Base-by-base conservation (phyloP, 371 early-diverging fungal species). In the Saksenaea vasiformis region DNA sequence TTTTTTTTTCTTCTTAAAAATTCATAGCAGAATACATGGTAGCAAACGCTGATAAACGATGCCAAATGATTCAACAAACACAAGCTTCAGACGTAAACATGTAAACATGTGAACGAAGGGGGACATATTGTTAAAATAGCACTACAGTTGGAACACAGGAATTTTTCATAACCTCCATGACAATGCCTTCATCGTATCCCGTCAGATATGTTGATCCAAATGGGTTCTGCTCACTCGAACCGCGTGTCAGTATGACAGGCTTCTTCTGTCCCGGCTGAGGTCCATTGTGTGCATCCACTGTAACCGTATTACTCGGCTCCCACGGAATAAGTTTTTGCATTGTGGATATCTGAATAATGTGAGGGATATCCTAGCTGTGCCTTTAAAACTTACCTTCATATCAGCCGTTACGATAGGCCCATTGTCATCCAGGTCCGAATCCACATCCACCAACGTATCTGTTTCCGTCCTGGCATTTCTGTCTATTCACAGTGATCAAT, bases 161-260 rank as follows among this genome's bases (percentile, higher is more conserved):
- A 62, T 87, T 89, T 62, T 80, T 83, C 82, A 86, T 87, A 2
- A 87, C 80, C 64, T 85, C 80, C 75, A 79, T 73, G 1, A 75
- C 78, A 27, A 91, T 75, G 8, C 82, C 86, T 39, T 87, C 86
- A 56, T 86, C 84, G 55, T 85, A 83, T 8, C 90, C 91, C 31
- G 78, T 83, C 62, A 89, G 71, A 27, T 80, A 79, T 3, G 90
- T 90, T 0, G 85, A 80, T 26, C 89, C 90, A 75, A 90, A 91
- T 0, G 91, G 91, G 58, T 89, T 87, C 53, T 89, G 87, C 19
- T 86, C 85, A 39, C 80, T 86, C 2, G 88, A 86, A n/a, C 87
- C 86, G 2, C 89, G 80, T 26, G 86, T 85, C 26, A 87, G 75
- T 27, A 89, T 85, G 19, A 90, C 84, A 0, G 88, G 88, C 47